phyloP scores from a whole-genome alignment of 768 basidiomycete species.

The Tulasnella sp. region DNA sequence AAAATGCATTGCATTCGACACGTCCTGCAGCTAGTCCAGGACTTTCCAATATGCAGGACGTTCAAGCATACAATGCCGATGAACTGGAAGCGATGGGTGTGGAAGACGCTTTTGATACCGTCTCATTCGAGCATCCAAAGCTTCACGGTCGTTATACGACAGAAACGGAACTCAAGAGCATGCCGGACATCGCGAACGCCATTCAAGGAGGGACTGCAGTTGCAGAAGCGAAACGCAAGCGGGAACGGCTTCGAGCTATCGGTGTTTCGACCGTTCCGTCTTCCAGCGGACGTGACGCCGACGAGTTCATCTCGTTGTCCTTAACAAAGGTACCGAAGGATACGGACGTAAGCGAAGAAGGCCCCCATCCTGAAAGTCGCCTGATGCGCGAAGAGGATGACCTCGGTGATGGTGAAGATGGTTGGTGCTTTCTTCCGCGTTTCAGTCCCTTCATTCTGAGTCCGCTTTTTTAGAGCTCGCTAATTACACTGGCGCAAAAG shows the following conservation, averaged over 20 bases:
- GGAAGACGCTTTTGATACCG: not conserved
- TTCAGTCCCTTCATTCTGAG: not conserved
- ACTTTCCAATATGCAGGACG: not conserved
- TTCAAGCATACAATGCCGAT: slow-evolving; percentile 9
- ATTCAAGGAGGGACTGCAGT: slow-evolving; percentile 39
- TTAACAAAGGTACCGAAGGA: slow-evolving; percentile 42
- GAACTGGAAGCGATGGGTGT: slow-evolving; percentile 15
- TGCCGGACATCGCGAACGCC: not conserved
- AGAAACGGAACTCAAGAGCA: slow-evolving; percentile 3
- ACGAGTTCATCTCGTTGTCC: slow-evolving; percentile 61
- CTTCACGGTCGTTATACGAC: not conserved
- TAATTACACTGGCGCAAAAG: slow-evolving; percentile 78
- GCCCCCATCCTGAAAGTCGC: slow-evolving; percentile 77
- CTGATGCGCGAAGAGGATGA: slow-evolving; percentile 79
- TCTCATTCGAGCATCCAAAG: not conserved
- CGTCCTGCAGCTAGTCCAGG: not conserved
- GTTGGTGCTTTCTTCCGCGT: slow-evolving; percentile 32
- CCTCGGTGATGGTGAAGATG: slow-evolving; percentile 77
- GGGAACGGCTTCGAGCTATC: slow-evolving; percentile 47
- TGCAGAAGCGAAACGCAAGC: slow-evolving; percentile 57
- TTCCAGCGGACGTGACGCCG: slow-evolving; percentile 28
- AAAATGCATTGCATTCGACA: slow-evolving; percentile 30
- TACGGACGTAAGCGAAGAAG: slow-evolving; percentile 34
- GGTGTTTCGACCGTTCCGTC: slow-evolving; percentile 28
- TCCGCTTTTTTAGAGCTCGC: slow-evolving; percentile 48